Evolutionary conservation across 2,329 filamentous ascomycete species (phyloP), one percentile per base, ranked within the genome.

Genomic region (Alternaria brassicicola): DNA sequence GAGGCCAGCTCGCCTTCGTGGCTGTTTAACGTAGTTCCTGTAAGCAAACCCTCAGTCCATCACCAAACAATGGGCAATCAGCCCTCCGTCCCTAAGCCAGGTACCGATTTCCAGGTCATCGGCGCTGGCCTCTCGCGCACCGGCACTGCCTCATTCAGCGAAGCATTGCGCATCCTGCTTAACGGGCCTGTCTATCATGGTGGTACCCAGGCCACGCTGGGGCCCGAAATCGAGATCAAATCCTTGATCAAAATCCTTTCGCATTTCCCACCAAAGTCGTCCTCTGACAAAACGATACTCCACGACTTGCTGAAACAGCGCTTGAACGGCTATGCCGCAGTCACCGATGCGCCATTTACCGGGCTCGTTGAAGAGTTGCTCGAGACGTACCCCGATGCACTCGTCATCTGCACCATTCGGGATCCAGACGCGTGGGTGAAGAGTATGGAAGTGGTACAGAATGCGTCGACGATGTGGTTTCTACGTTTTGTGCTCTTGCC

Each of bases 151-250:
- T 83, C 83, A 23, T 81, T 84, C 74, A 79, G 79, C 31, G 64
- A 78, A 36, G 83, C 83, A 1, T 70, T 85, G 8, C 77, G 75
- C 57, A 80, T 78, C 55, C 75, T 85, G 3, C 78, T 84, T 6
- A 67, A 81, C 35, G 82, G 80, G 0, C 83, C 83, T 3, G 78
- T 81, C 41, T 79, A 82, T 65, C 83, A 85, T 60, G 80, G 81
- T 48, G 83, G 83, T 23, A 83, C 77, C 0, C 78, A 80, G 57
- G 66, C 71, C 62, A 65, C 17, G 7, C 39, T 55, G 3, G 69
- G 62, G 4, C 33, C 52, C 35, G 4, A 49, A 26, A 21, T 59
- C 46, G 54, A 69, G 25, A 67, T 69, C 30, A 45, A 39, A 15
- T 57, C 56, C 13, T 71, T 68, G 66, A 72, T 74, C 39, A 62